Evolutionary conservation across 2,329 filamentous ascomycete genomes (phyloP), one percentile per base, ranked within the genome.

Genomic region (Xylariomycetidae sp.): DNA sequence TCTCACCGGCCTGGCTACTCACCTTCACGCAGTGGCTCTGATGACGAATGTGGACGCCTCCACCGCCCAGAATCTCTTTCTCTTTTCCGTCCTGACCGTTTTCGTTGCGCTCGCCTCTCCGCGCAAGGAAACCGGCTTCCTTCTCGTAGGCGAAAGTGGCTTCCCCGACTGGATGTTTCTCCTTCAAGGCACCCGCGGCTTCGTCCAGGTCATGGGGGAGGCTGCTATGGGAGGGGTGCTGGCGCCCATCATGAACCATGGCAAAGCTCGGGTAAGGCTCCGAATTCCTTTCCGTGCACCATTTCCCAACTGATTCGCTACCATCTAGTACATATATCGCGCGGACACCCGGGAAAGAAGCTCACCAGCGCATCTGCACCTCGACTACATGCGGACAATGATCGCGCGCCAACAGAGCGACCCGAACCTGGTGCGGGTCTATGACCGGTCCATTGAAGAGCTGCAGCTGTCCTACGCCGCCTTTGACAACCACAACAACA

Each of bases 141-240:
- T 42, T 19, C 22, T 42, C 4, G 24, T 42, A 14, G 41, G 35
- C 22, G 43, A 44, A 19, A 36, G 28, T 33, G 38, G 30, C 8
- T 25, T 52, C 35, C 39, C 42, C 10, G 44, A 52, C 34, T 44
- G 57, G 57, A 36, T 50, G 50, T 24, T 41, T 29, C 31, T 46
- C 8, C 30, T 42, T 6, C 42, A 41, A 15, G 44, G 44, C 19
- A 38, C 40, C 6, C 38, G 30, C 16, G 29, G 35, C 18, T 22
- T 47, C 25, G 25, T 36, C 31, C 18, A 23, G 28, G 20, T 38
- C 18, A 2, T 17, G 12, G 20, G 29, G 6, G 25, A n/a, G n/a
- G n/a, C n/a, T n/a, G n/a, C n/a, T n/a, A n/a, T n/a, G n/a, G n/a
- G n/a, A n/a, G 32, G 27, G n/a, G 23, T 31, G 4, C 25, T 44